These are phyloP conservation scores for Cyberlindnera meyerae DNA, from an alignment of 805 yeast species.

Conservation along the genomic window DNA sequence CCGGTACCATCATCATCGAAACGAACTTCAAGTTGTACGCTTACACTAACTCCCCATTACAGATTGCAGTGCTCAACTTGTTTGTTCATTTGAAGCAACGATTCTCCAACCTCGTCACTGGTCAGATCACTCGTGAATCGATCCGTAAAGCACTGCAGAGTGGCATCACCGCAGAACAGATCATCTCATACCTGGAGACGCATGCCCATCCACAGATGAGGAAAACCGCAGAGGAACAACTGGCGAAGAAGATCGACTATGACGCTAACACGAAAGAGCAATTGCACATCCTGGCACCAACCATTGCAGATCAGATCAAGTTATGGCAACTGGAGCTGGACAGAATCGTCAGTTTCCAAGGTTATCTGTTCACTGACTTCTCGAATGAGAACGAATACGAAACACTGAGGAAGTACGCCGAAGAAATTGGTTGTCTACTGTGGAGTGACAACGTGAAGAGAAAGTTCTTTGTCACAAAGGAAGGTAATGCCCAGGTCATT, in stretches of 20 bases:
- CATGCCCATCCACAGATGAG: constrained; percentile 95
- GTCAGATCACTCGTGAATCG: constrained; percentile 89
- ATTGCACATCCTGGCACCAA: constrained; percentile 77
- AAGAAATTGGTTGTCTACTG: constrained; percentile 84
- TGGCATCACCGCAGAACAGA: constrained; percentile 95
- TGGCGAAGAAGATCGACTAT: constrained; percentile 63
- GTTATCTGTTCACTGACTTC: constrained; percentile 85
- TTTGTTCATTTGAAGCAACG: constrained; percentile 83
- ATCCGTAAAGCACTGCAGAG: constrained; percentile 75
- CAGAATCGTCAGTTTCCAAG: constrained; percentile 81
- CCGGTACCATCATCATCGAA: constrained; percentile 81
- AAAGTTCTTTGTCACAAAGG: constrained; percentile 80
- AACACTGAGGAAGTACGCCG: constrained; percentile 67
- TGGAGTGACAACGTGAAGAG: constrained; percentile 74
- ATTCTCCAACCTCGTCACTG: constrained; percentile 89
- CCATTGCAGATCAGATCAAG: constrained; percentile 93
- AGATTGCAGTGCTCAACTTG: constrained; percentile 84
- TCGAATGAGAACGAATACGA: constrained; percentile 72
- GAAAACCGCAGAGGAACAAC: constrained; percentile 61
- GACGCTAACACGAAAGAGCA: constrained; percentile 43
- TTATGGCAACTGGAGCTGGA: constrained; percentile 96
- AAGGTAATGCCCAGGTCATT: constrained; percentile 85
- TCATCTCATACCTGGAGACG: constrained; percentile 78
- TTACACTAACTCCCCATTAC: constrained; percentile 89
- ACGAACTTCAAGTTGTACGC: constrained; percentile 93